These are phyloP conservation scores for Ophiostoma tasmaniense DNA, from an alignment of 2,329 filamentous ascomycete species.

Conservation along the genomic window DNA sequence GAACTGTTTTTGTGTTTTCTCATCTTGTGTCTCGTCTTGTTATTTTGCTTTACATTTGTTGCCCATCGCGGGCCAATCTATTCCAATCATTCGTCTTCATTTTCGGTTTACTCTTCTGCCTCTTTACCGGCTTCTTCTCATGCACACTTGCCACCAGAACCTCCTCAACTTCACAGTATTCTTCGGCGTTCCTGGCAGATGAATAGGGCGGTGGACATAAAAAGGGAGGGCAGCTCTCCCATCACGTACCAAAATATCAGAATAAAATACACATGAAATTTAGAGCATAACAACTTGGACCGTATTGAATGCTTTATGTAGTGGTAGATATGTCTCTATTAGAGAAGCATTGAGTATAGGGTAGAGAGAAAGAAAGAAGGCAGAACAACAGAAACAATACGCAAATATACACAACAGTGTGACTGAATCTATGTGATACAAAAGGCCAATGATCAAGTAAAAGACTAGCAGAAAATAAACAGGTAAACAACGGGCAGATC, in stretches of 20 bases:
- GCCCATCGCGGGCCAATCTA: background rate
- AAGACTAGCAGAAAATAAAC: background rate
- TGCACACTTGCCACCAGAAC: background rate
- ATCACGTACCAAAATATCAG: background rate
- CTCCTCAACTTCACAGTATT: background rate
- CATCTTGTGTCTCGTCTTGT: background rate
- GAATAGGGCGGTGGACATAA: background rate
- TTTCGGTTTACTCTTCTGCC: background rate
- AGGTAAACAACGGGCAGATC: background rate
- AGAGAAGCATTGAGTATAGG: background rate
- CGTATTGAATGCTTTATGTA: background rate
- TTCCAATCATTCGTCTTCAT: background rate
- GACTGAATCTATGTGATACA: conserved; percentile 12
- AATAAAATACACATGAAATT: conserved; percentile 1
- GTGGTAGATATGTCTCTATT: background rate
- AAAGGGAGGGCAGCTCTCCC: background rate
- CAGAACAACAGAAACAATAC: background rate
- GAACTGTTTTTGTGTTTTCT: background rate
- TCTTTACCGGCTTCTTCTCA: background rate
- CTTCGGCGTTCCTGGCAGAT: conserved; percentile 9
- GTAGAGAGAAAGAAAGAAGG: background rate
- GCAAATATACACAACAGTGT: background rate
- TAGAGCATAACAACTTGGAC: background rate
- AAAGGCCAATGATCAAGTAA: background rate
- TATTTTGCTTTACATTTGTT: background rate